These are phyloP conservation scores for Schizosaccharomyces lindneri DNA, from an alignment of 805 yeast genomes.

Conservation along the genomic window DNA sequence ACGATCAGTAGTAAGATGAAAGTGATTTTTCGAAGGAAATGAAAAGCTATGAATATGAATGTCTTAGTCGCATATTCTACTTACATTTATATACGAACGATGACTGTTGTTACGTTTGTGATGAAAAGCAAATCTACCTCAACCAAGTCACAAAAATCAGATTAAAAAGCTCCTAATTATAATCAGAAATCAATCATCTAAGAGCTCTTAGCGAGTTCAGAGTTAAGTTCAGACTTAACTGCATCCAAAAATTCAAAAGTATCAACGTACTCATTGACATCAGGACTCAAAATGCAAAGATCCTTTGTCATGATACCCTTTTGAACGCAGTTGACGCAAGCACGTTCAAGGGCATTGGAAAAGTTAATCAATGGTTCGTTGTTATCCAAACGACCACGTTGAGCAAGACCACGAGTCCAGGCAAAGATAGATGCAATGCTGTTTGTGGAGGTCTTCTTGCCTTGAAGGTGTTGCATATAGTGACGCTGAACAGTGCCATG, in stretches of 20 bases:
- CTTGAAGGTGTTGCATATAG: slow-evolving; percentile 84
- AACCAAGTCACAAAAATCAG: no score
- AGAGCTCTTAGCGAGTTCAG: not conserved
- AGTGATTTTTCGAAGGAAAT: no score
- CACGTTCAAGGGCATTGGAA: slow-evolving; percentile 55
- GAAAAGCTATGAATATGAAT: no score
- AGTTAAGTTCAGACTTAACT: slow-evolving; percentile 17
- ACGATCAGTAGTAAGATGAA: no score
- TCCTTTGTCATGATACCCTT: slow-evolving; percentile 92
- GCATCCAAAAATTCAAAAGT: slow-evolving; percentile 78
- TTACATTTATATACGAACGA: no score
- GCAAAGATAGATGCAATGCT: slow-evolving; percentile 94
- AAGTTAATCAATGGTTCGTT: slow-evolving; percentile 69
- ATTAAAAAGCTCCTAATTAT: not conserved
- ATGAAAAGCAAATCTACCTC: no score
- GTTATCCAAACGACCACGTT: slow-evolving; percentile 70
- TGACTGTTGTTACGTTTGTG: no score
- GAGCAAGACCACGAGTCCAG: slow-evolving; percentile 82
- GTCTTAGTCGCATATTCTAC: no score
- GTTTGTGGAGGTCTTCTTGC: slow-evolving; percentile 90
- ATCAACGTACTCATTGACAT: slow-evolving; percentile 58
- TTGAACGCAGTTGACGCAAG: slow-evolving; percentile 66
- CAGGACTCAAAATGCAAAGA: slow-evolving; percentile 66
- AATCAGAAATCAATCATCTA: not conserved
- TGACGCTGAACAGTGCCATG: slow-evolving; percentile 97